These are phyloP conservation scores for Luvunga scandens DNA, from an alignment of 345 rosid species.

Conservation along the genomic window DNA sequence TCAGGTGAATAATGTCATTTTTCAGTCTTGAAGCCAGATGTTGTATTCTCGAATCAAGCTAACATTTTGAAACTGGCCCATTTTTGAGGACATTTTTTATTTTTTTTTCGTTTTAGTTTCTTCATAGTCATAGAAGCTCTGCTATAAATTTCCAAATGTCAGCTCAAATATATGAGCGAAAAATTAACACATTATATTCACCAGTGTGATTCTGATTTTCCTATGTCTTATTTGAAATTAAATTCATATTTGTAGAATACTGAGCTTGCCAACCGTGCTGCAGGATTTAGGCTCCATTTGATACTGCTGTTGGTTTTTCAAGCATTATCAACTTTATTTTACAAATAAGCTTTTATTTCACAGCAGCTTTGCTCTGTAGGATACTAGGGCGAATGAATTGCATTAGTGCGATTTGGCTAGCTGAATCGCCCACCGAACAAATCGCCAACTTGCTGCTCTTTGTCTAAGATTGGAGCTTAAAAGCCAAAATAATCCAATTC, in stretches of 20 bases:
- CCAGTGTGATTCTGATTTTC: neutral
- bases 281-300: no score
- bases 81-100: neutral
- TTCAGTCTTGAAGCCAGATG: neutral
- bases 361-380: no score
- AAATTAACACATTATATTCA: neutral
- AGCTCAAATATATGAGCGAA: neutral
- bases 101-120: neutral
- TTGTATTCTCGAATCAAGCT: neutral
- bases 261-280: neutral
- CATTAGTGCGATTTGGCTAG: no score
- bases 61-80: neutral
- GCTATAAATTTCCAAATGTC: neutral
- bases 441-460: no score
- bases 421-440: no score
- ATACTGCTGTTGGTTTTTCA: no score
- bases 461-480: no score
- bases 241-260: neutral
- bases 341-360: no score
- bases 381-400: no score
- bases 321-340: no score
- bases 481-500: no score
- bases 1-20: neutral
- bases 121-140: neutral
- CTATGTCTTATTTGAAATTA: neutral